These are phyloP conservation scores for Chlorella sp. DNA, from an alignment of 139 green algal species.

Conservation along the genomic window DNA sequence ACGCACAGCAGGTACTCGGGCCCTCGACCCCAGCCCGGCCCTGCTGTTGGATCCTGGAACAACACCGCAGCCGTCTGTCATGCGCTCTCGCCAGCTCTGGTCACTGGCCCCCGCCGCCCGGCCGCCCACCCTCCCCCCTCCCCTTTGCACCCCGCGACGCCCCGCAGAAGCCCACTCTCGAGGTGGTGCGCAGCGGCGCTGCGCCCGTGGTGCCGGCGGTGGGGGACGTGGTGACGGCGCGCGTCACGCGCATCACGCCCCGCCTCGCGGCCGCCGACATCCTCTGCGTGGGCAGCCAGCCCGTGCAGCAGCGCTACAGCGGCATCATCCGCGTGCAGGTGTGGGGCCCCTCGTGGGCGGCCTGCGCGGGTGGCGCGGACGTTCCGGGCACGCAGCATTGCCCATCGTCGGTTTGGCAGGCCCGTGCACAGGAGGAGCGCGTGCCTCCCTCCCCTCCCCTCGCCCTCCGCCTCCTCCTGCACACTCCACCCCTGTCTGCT, in stretches of 20 bases:
- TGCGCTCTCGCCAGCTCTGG: background rate
- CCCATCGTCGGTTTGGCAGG: too few species aligned
- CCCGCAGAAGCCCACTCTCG: slow-evolving; percentile 31
- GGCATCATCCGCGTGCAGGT: slow-evolving; percentile 77
- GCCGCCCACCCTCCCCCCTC: background rate
- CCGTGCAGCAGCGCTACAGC: slow-evolving; percentile 63
- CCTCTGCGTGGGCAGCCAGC: slow-evolving; percentile 61
- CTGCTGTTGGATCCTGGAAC: background rate
- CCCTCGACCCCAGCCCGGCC: background rate
- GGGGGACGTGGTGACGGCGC: slow-evolving; percentile 44
- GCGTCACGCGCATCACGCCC: slow-evolving; percentile 47
- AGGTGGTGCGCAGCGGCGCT: slow-evolving; percentile 28
- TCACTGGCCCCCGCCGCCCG: background rate
- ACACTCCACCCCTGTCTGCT: too few species aligned
- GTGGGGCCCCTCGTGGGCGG: too few species aligned
- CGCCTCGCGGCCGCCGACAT: slow-evolving; percentile 60
- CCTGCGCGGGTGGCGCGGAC: too few species aligned
- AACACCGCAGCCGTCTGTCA: background rate
- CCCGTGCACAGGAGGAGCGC: too few species aligned
- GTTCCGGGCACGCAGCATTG: too few species aligned
- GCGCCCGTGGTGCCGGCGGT: slow-evolving; percentile 39
- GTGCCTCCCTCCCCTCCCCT: too few species aligned
- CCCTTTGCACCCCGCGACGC: background rate
- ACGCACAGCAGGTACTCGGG: background rate
- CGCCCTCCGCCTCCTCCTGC: too few species aligned